Conservation (phyloP, 2,329 filamentous ascomycete species). For the Clarireedia sp. region DNA sequence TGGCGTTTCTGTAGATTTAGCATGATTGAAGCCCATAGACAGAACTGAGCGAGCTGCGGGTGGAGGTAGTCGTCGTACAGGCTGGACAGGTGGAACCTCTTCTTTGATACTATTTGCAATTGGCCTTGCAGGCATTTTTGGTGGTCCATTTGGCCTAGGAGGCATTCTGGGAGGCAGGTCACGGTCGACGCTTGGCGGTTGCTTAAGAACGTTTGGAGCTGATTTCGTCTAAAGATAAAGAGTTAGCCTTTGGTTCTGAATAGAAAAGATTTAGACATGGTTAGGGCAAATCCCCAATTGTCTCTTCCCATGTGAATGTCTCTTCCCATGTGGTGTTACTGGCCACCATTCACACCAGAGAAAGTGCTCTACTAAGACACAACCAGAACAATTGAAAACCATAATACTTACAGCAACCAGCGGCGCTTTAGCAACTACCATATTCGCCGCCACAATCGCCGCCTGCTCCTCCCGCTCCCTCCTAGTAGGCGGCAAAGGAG, state of each 20-base stretch:
- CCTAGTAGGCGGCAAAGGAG: conserved; percentile 47
- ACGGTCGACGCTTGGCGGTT: conserved; percentile 17
- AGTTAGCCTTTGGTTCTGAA: not conserved
- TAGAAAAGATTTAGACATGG: no score
- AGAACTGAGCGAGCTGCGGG: conserved; percentile 17
- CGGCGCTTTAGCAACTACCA: conserved; percentile 23
- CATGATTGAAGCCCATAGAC: conserved; percentile 24
- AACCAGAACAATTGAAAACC: not conserved
- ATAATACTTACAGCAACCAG: conserved; percentile 4
- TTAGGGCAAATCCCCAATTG: no score
- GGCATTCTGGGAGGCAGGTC: conserved; percentile 24
- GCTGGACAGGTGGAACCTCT: conserved; percentile 10
- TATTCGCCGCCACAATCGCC: conserved; percentile 36
- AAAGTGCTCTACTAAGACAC: not conserved
- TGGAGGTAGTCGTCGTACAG: conserved; percentile 21
- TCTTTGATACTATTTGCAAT: conserved; percentile 16
- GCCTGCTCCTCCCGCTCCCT: conserved; percentile 43
- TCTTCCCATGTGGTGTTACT: no score
- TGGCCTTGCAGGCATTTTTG: conserved; percentile 42
- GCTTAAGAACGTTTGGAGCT: conserved; percentile 28
- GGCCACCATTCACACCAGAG: no score
- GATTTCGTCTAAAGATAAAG: conserved; percentile 29
- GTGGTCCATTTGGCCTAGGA: conserved; percentile 34
- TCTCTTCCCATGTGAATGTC: no score
- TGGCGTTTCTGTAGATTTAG: conserved; percentile 17